Evolutionary conservation across 2,329 filamentous ascomycete genomes (phyloP), one percentile per base, ranked within the genome.

Genomic region (Tolypocladium nubicola): DNA sequence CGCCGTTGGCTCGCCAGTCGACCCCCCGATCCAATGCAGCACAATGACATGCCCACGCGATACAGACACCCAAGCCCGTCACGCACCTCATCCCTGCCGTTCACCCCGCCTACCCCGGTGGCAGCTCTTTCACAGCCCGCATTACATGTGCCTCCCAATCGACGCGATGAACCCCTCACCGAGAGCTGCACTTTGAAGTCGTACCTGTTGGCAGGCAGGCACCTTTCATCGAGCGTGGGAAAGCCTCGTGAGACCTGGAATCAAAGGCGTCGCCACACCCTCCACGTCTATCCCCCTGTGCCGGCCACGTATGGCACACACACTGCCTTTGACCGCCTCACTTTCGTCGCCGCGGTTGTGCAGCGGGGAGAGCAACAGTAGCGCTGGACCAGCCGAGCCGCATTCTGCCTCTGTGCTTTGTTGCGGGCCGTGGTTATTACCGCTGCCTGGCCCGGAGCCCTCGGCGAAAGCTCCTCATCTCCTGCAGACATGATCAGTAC

Each of bases 271-370:
- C 26, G 38, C 39, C 52, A 54, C 52, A 54, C 52, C 52, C 52
- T 35, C 26, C 23, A 14, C 10, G 19, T 19, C 47, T 19, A 52
- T 11, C 13, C 11, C 52, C 52, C 38, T 21, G 53, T 35, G 39
- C 40, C 26, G 53, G 53, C 53, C 53, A 55, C 53, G 53, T 45
- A 55, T 55, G 53, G 53, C 53, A 55, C 53, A 43, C 53, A 23
- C 53, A 19, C 11, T 30, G 40, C n/a, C 41, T 30, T 47, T 38
- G 52, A 54, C 40, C 53, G 53, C 53, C 53, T 55, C 53, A 55
- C 53, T 55, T 55, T 55, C 6, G 19, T 52, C 3, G 47, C 19
- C 47, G 47, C 21, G 10, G 19, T 52, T n/a, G 30, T 37, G 30
- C 33, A 37, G 47, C 14, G 30, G 7, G 19, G 47, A 30, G 14